Evolutionary conservation across 192 early-diverging fungal species (phyloP), one percentile per base, ranked within the genome.

Genomic region (Entrophospora sp.): DNA sequence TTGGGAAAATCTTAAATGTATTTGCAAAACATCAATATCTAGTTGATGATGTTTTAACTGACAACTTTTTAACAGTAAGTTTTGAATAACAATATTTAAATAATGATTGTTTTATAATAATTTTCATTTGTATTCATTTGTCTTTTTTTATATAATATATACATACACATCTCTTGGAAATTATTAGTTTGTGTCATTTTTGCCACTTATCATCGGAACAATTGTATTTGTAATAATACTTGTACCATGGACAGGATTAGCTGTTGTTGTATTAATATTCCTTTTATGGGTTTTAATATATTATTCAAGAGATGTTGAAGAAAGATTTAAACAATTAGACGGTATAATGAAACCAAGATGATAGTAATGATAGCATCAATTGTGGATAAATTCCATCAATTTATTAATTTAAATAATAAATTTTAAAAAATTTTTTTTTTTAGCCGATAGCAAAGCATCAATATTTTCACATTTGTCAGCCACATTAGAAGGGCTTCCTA

Each of bases 401-500:
- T n/a, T n/a, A n/a, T n/a, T n/a, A n/a, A n/a, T n/a, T n/a, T n/a
- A n/a, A n/a, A n/a, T n/a, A 61, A 16, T 25, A 44, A 43, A 25
- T 44, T 22, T 42, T 61, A 61, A 10, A 13, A 5, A 5, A 30
- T 46, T 4, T 20, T 22, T n/a, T 56, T 56, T 1, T 12, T 36
- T 35, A 69, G 88, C 83, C 1, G 63, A 63, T 57, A 85, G 83
- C 61, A 89, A 88, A 58, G 73, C 83, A 0, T 86, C 86, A 3
- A 85, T 90, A 40, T 90, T 90, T 70, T 68, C 79, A 1, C 88
- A 90, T 68, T 71, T 90, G 35, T 85, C 87, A 1, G 77, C 85
- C 9, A 87, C 88, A 8, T 69, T 90, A 1, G 85, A 89, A 60
- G 88, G 88, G 0, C 74, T 90, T 5, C 83, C 84, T 52, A 79